phyloP scores from a whole-genome alignment of 2,329 filamentous ascomycete genomes.

The Ophiostoma novo-ulmi region DNA sequence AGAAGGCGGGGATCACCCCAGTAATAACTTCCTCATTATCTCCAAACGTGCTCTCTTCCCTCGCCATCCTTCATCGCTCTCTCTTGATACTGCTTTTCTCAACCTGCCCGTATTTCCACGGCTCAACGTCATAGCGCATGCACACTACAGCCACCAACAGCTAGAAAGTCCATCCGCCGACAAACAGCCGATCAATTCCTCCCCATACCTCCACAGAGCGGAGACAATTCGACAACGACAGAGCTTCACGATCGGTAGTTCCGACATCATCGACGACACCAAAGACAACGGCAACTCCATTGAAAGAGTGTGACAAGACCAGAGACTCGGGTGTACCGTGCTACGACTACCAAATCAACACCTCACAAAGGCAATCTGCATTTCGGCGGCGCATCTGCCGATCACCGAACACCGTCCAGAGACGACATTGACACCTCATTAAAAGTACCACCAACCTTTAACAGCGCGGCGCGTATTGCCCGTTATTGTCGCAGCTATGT shows the following conservation, averaged over 20 bases:
- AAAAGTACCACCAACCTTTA: background rate
- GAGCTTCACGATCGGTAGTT: background rate
- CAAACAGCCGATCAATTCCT: background rate
- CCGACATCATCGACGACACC: background rate
- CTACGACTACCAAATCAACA: background rate
- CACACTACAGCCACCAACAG: background rate
- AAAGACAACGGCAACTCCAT: background rate
- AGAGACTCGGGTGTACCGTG: background rate
- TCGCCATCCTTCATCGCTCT: background rate
- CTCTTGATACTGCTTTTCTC: background rate
- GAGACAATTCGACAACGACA: background rate
- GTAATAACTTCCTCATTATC: background rate
- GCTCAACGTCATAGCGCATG: background rate
- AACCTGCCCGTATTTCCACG: background rate
- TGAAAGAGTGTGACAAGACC: background rate
- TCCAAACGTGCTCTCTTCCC: background rate
- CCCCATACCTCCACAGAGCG: slow-evolving; percentile 12
- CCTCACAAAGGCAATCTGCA: background rate
- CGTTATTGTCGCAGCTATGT: slow-evolving; percentile 23
- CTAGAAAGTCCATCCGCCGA: background rate
- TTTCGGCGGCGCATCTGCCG: background rate
- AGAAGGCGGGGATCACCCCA: background rate
- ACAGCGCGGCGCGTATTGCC: background rate
- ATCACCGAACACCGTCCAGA: background rate
- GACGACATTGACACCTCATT: background rate